A percentile compares a stretch with the other conserved stretches of the same genome.
Conservation (phyloP, 805 yeast species). For the Candida taoyuanica region DNA sequence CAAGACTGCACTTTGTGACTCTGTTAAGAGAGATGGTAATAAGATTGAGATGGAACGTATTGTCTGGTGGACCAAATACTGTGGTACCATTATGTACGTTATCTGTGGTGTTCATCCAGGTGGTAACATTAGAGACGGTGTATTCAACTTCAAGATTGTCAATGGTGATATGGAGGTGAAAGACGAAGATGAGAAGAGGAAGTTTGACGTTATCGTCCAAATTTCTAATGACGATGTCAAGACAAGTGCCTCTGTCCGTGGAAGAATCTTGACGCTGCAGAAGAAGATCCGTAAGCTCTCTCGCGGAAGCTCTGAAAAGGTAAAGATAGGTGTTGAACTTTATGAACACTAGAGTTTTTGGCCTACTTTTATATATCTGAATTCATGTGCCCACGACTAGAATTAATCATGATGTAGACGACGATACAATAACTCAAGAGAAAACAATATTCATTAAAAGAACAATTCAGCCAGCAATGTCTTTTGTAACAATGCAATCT, state of each 20-base stretch:
- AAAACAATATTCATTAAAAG: neutral
- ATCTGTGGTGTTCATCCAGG: slow-evolving; percentile 81
- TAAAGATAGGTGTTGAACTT: slow-evolving; percentile 46
- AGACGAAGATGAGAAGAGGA: slow-evolving; percentile 30
- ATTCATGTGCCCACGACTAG: neutral
- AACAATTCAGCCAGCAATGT: slow-evolving; percentile 3
- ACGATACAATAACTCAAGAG: no score
- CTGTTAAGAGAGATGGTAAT: slow-evolving; percentile 43
- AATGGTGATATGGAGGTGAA: slow-evolving; percentile 29
- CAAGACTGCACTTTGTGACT: slow-evolving; percentile 42
- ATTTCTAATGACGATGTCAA: slow-evolving; percentile 50
- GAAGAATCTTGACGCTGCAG: slow-evolving; percentile 54
- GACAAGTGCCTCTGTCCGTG: slow-evolving; percentile 54
- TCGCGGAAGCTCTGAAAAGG: slow-evolving; percentile 45
- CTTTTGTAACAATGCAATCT: slow-evolving; percentile 1
- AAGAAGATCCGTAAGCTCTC: slow-evolving; percentile 56
- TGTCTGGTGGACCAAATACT: slow-evolving; percentile 69
- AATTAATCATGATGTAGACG: no score
- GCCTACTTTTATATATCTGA: neutral
- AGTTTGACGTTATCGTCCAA: slow-evolving; percentile 37
- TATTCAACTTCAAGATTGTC: slow-evolving; percentile 40
- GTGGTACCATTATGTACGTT: slow-evolving; percentile 71
- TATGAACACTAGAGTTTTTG: slow-evolving; percentile 24
- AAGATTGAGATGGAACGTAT: slow-evolving; percentile 40
- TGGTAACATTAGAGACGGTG: slow-evolving; percentile 64